Conservation (phyloP, 2,329 filamentous ascomycete genomes). For the Penicillium rolfsii region DNA sequence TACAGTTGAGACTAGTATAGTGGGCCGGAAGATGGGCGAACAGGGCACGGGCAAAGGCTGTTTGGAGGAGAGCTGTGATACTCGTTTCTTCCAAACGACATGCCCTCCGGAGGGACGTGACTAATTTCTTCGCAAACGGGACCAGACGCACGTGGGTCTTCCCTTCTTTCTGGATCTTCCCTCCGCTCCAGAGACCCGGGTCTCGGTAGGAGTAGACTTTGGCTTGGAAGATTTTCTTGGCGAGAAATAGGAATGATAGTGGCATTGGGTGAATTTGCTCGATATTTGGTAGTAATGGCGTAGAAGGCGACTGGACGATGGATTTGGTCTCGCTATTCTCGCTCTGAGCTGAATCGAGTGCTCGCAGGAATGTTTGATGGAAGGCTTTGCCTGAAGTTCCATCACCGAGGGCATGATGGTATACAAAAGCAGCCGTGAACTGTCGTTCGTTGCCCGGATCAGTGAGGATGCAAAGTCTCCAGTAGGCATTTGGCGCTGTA, state of each 20-base stretch:
- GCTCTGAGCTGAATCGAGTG: constrained; percentile 32
- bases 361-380: constrained; percentile 47
- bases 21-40: constrained; percentile 37
- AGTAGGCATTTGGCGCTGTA: constrained; percentile 45
- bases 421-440: constrained; percentile 53
- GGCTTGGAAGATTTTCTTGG: constrained; percentile 38
- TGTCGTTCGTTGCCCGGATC: constrained; percentile 24
- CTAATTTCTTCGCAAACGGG: constrained; percentile 35
- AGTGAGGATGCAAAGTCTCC: constrained; percentile 50
- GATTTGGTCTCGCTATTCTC: constrained; percentile 21
- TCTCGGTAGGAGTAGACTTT: constrained; percentile 36
- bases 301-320: constrained; percentile 28
- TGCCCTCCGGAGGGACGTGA: constrained; percentile 34
- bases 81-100: constrained; percentile 47
- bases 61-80: constrained; percentile 47
- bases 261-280: constrained; percentile 48
- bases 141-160: constrained; percentile 37
- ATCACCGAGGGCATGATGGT: constrained; percentile 55
- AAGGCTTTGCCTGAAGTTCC: constrained; percentile 52
- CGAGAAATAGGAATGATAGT: constrained; percentile 42
- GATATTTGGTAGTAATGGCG: constrained; percentile 45
- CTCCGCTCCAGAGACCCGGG: constrained; percentile 44
- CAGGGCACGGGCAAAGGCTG: constrained; percentile 43
- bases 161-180: constrained; percentile 28
- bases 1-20: constrained; percentile 38